Conservation (phyloP, 805 yeast genomes). For the Suhomyces prunicola region DNA sequence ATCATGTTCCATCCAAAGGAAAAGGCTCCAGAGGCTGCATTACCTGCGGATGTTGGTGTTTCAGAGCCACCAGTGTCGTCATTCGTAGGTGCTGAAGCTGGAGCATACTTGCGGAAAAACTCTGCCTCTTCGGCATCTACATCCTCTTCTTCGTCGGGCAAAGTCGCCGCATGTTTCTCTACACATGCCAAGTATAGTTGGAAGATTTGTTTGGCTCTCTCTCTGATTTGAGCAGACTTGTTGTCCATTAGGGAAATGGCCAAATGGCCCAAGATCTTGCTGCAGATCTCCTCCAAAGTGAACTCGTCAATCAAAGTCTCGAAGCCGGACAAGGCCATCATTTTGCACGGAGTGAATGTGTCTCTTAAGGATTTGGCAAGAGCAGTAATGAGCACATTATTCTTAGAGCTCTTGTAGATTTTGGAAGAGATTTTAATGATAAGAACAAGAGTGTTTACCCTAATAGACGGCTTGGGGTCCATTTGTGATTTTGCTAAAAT, state of each 20-base stretch:
- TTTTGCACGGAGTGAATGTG: constrained; percentile 67
- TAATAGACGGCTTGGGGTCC: constrained; percentile 70
- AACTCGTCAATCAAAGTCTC: constrained; percentile 62
- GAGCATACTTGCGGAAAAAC: constrained; percentile 29
- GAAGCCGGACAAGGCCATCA: constrained; percentile 75
- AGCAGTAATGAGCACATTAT: constrained; percentile 82
- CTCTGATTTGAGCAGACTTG: constrained; percentile 60
- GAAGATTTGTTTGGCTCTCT: constrained; percentile 67
- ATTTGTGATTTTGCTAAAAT: constrained; percentile 77
- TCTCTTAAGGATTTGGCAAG: constrained; percentile 81
- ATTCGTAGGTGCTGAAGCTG: constrained; percentile 5
- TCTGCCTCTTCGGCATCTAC: constrained; percentile 40
- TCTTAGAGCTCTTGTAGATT: constrained; percentile 54
- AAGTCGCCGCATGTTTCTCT: constrained; percentile 34
- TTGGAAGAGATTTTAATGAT: constrained; percentile 61
- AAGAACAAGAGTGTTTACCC: constrained; percentile 73
- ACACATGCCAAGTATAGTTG: constrained; percentile 48
- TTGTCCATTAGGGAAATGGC: constrained; percentile 81
- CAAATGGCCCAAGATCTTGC: constrained; percentile 76
- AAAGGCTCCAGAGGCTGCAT: constrained; percentile 11
- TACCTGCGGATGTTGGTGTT: constrained; percentile 2
- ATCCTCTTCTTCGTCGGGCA: constrained; percentile 34
- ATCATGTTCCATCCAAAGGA: constrained; percentile 39
- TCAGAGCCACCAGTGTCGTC: constrained; percentile 5
- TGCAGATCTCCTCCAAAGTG: constrained; percentile 71